Evolutionary conservation across 257 asterid species (phyloP), one percentile per base, ranked within the genome.

Genomic region (Fraxinus pennsylvanica): DNA sequence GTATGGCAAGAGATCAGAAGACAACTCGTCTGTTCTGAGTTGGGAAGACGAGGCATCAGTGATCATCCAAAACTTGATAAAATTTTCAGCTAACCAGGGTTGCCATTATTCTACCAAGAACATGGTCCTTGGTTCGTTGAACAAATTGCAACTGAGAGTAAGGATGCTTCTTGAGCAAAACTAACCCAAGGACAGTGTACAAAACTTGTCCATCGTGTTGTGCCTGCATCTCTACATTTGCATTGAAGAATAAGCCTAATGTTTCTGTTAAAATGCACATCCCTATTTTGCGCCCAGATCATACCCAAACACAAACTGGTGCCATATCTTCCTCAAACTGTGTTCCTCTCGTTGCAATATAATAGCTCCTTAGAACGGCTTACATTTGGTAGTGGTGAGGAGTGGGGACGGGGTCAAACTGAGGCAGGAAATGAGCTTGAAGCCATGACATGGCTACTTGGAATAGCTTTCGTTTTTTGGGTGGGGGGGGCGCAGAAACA

Each of bases 71-170:
- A 88, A 81, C 71, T 81, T 91, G 82, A 38, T 85, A 50, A 78
- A 87, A 73, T 75, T 86, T 52, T 82, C 79, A 33, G 61, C 75
- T 69, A 70, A n/a, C n/a, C 12, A 73, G 39, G 76, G 79, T 75
- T 68, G 76, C 71, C 22, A 43, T 59, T 36, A 78, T 33, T 15
- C 50, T n/a, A 9, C 76, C 25, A 65, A 85, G 66, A 73, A 79
- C 54, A 75, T 33, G 80, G 72, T 50, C 21, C 71, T 71, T 25
- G 85, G 39, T 71, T 75, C 81, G 52, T 85, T 92, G 73, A 75
- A 78, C 59, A 86, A 84, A 79, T 86, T 93, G 82, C 99, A 92
- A 80, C 70, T 52, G 74, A 85, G 81, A 84, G 88, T 89, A 5
- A 90, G 89, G 84, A 76, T 84, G 79, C 86, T 91, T 70, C 81